A percentile compares a stretch with the other conserved stretches of the same genome.
These are phyloP conservation scores for Pseudozyma thailandica DNA, from an alignment of 1,284 basidiomycete species.

Conservation along the genomic window DNA sequence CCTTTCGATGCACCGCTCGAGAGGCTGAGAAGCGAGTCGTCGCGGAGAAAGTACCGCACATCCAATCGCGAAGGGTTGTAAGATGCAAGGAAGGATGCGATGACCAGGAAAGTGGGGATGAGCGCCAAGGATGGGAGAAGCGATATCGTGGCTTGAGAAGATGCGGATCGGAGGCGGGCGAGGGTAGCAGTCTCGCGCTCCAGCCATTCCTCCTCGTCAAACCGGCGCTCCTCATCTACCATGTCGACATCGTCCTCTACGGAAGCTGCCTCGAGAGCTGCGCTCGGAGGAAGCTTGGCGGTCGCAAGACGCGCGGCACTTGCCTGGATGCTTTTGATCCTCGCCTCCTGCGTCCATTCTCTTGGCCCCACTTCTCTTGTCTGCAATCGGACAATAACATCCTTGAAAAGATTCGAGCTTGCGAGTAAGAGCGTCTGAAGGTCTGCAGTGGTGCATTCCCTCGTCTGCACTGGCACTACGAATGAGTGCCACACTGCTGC, in stretches of 20 bases:
- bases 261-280: neutral
- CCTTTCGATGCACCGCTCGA: slow-evolving; percentile 32
- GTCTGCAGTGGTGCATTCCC: slow-evolving; percentile 26
- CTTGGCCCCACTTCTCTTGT: slow-evolving; percentile 50
- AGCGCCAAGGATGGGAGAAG: slow-evolving; percentile 40
- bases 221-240: slow-evolving; percentile 40
- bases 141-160: slow-evolving; percentile 31
- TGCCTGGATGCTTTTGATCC: slow-evolving; percentile 37
- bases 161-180: slow-evolving; percentile 14
- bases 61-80: slow-evolving; percentile 86
- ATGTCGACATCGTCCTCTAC: slow-evolving; percentile 18
- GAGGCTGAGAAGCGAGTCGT: slow-evolving; percentile 44
- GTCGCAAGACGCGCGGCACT: slow-evolving; percentile 30
- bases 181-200: slow-evolving; percentile 26
- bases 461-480: slow-evolving; percentile 48
- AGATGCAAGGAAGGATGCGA: slow-evolving; percentile 85
- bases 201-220: slow-evolving; percentile 47
- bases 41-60: slow-evolving; percentile 68
- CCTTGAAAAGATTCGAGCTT: slow-evolving; percentile 44
- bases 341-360: slow-evolving; percentile 52
- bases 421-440: slow-evolving; percentile 43
- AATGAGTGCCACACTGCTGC: slow-evolving; percentile 60
- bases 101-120: slow-evolving; percentile 76
- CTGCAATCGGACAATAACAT: slow-evolving; percentile 56
- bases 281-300: slow-evolving; percentile 1